Base-by-base conservation (phyloP, 164 flowering plant genomes). In the Piper longum region DNA sequence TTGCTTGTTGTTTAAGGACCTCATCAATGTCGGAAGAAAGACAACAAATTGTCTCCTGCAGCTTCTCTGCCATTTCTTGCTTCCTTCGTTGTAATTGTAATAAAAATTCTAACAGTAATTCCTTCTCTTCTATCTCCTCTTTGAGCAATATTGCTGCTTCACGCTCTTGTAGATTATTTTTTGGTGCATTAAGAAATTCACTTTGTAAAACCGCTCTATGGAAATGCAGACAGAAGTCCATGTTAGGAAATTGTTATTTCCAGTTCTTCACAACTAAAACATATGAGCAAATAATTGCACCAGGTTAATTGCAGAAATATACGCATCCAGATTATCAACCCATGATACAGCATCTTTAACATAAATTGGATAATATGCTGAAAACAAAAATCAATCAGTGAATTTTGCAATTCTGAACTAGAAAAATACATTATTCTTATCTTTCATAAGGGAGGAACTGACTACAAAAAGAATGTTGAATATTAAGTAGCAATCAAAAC, bases 71-170 rank as follows among this genome's bases (percentile, higher is more conserved):
- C 45, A 82, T 76, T 70, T 86, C 96, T 64, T 82, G 91, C 69
- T 86, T 91, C 60, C 75, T 79, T 68, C 83, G 91, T 63, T 84
- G 86, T 39, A 82, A 70, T 63, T 78, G 69, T 67, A 82, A 64
- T 64, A 95, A 89, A 69, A 95, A 88, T 57, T 95, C 97, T 14
- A 86, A 81, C 69, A 91, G 72, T 67, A 91, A 67, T 66, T 95
- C 96, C 59, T 87, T 85, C 75, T 95, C 96, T 68, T 86, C 97
- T 72, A 83, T 83, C 74, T 67, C 81, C 68, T 91, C 90, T 67
- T 77, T 77, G 43, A 91, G 79, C 69, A 86, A 84, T 73, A 85
- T 79, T 42, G 86, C 91, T 42, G 86, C 86, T 82, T 88, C 85
- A 43, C 88, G 91, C 67, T 83, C 93, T 75, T 82, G 87, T 64